Evolutionary conservation across 2,329 filamentous ascomycete species (phyloP).

Genomic region (Monosporascus sp.): DNA sequence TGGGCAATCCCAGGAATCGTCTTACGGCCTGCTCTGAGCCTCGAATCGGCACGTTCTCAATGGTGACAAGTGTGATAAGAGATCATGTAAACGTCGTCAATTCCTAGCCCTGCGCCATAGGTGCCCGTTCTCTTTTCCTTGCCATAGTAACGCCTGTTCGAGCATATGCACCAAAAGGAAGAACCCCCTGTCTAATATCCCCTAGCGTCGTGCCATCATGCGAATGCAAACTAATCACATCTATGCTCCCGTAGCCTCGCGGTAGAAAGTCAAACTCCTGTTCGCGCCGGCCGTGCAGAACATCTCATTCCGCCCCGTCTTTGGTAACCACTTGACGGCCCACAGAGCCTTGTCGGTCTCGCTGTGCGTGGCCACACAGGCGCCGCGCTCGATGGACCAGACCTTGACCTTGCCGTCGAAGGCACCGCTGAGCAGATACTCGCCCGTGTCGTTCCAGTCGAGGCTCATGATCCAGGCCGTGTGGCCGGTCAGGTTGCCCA

Average conservation of each 20-base stretch:
- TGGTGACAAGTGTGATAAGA: too few species aligned
- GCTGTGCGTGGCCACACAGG: slow-evolving; percentile 88
- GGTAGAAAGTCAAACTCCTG: slow-evolving; percentile 72
- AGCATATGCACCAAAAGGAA: too few species aligned
- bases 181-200: too few species aligned
- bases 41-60: too few species aligned
- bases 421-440: slow-evolving; percentile 81
- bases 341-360: slow-evolving; percentile 84
- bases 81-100: too few species aligned
- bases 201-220: neutral
- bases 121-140: too few species aligned
- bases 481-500: slow-evolving; percentile 69
- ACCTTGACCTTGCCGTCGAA: slow-evolving; percentile 95
- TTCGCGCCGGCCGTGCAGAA: slow-evolving; percentile 79
- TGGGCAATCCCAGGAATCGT: too few species aligned
- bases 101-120: too few species aligned
- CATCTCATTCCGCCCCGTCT: slow-evolving; percentile 59
- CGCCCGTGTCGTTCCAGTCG: slow-evolving; percentile 90
- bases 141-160: too few species aligned
- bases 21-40: too few species aligned
- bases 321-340: slow-evolving; percentile 79
- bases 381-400: slow-evolving; percentile 80
- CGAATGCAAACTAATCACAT: neutral
- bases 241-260: slow-evolving; percentile 67
- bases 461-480: slow-evolving; percentile 84